Base-by-base conservation (phyloP, 345 rosid genomes). In the Murraya koenigii region DNA sequence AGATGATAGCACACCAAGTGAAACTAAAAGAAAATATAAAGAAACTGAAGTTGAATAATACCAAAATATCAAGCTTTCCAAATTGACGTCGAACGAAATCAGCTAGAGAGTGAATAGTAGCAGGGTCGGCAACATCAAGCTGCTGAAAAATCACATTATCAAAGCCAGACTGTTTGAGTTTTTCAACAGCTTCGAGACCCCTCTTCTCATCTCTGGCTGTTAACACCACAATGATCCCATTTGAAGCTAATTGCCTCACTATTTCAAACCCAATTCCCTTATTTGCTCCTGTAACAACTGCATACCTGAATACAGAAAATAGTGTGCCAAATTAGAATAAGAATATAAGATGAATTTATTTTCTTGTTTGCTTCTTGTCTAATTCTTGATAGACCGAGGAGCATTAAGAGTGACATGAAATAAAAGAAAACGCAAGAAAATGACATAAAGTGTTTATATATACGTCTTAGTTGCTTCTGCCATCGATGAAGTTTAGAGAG, bases 201-300 rank as follows among this genome's bases (percentile, higher is more conserved):
- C 77, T 84, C 14, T 77, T 83, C 81, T 79, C 84, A 64, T 87
- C 82, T 78, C 90, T 85, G 3, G 90, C 88, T n/a, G 88, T 87
- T 26, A 87, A 72, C 26, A 85, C 75, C 56, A 80, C 86, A 15
- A n/a, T 83, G 19, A 82, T 44, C 20, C 86, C 89, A 2, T 69
- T 65, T 0, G 78, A 79, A 26, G 82, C 87, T 49, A 84, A 83
- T 66, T 81, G 87, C 80, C 78, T 82, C 44, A 82, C 79, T 20
- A 83, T 83, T 75, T 81, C 89, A 70, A 81, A 80, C 35, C 89
- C 91, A 8, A 88, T 86, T 28, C 89, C 89, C 83, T 78, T 86
- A 82, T 88, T 88, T 36, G 87, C 83, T 28, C 89, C 90, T 22
- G 87, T 85, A 7, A 87, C 90, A 19, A 87, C 78, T 52, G 90